Evolutionary conservation across 2,329 filamentous ascomycete genomes (phyloP).

Genomic region (Xylariaceae sp.): DNA sequence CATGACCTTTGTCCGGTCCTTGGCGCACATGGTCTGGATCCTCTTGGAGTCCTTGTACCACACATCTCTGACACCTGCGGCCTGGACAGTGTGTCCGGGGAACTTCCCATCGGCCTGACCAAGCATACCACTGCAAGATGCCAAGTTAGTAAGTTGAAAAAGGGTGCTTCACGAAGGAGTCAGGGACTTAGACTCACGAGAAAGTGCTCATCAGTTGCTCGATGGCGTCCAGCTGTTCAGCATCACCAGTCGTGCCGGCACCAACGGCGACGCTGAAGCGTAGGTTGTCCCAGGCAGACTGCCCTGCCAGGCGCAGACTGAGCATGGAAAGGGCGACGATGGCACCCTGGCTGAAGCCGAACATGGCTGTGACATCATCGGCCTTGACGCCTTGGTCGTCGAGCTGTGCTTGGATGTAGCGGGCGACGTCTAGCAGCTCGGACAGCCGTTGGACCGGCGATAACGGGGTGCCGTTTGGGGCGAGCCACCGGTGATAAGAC

Average conservation of each 20-base stretch:
- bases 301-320: constrained; percentile 1
- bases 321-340: constrained; percentile 3
- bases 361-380: constrained; percentile 1
- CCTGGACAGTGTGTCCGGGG: constrained; percentile 3
- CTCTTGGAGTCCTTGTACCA: constrained; percentile 2
- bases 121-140: no score
- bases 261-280: constrained; percentile 44
- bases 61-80: constrained; percentile 1
- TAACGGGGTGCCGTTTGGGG: background rate
- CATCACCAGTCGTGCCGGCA: constrained; percentile 34
- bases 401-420: constrained; percentile 3
- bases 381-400: constrained; percentile 1
- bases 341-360: constrained; percentile 6
- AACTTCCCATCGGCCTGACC: constrained; percentile 4
- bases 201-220: background rate
- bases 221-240: constrained; percentile 2
- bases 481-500: constrained; percentile 12
- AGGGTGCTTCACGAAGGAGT: no score
- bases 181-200: no score
- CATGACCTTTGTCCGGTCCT: constrained; percentile 1
- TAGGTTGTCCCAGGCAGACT: constrained; percentile 2
- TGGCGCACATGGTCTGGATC: constrained; percentile 1
- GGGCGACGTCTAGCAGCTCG: constrained; percentile 30
- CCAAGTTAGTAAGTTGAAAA: no score
- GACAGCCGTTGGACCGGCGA: constrained; percentile 18